Percentiles rank a stretch among this genome's conserved stretches.
phyloP scores from a whole-genome alignment of 768 basidiomycete genomes.

The Phaffia tasmanica region DNA sequence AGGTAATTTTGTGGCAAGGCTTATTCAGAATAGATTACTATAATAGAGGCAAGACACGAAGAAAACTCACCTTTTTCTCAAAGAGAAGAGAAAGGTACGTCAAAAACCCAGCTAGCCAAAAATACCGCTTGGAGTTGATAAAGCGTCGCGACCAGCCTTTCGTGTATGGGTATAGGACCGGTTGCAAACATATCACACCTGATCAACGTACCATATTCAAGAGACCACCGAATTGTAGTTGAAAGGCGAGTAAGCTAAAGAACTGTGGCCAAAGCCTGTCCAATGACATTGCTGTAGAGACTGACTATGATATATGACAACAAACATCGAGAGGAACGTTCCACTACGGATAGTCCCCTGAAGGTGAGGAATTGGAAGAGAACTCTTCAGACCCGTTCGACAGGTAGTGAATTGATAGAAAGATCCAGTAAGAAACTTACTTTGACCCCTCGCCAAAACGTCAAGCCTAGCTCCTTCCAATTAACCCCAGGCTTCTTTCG shows the following conservation, averaged over 20 bases:
- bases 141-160: not conserved
- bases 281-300: not conserved
- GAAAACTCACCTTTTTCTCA: constrained; percentile 15
- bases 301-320: constrained; percentile 11
- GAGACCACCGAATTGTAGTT: not conserved
- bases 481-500: not conserved
- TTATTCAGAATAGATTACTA: not conserved
- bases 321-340: constrained; percentile 2
- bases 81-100: constrained; percentile 14
- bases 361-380: too few species aligned
- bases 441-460: constrained; percentile 4
- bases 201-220: not conserved
- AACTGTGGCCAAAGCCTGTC: not conserved
- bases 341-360: constrained; percentile 7
- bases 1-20: not conserved
- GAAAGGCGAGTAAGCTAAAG: not conserved
- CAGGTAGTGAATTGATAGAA: too few species aligned
- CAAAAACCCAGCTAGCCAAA: constrained; percentile 19
- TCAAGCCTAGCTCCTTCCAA: constrained; percentile 10
- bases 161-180: constrained; percentile 1
- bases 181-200: constrained; percentile 19
- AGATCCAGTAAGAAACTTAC: too few species aligned
- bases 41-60: not conserved
- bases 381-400: too few species aligned
- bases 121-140: constrained; percentile 9